A percentile compares a stretch with the other conserved stretches of the same genome.
Conservation (phyloP, 768 basidiomycete genomes). For the Termitomyces sp. region DNA sequence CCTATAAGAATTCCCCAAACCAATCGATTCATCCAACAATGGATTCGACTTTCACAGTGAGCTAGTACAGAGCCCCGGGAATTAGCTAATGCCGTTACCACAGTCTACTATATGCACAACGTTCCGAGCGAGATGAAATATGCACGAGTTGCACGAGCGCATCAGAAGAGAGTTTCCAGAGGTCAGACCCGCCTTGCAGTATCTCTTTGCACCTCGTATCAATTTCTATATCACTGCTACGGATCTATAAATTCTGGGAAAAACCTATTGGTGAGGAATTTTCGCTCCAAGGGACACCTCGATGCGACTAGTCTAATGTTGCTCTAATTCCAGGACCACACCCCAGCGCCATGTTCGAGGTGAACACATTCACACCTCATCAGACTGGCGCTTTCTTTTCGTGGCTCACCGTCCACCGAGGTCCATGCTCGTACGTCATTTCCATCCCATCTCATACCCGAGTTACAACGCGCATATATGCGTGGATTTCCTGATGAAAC, state of each 20-base stretch:
- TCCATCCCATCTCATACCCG: background rate
- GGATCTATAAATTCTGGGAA: constrained; percentile 62
- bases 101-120: constrained; percentile 62
- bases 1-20: constrained; percentile 55
- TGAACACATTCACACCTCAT: constrained; percentile 63
- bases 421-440: constrained; percentile 62
- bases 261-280: constrained; percentile 48
- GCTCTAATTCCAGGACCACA: constrained; percentile 46
- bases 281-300: too few relatives aligned
- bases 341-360: constrained; percentile 70
- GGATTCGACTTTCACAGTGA: constrained; percentile 75
- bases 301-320: background rate
- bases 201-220: background rate
- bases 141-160: constrained; percentile 57
- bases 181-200: constrained; percentile 30
- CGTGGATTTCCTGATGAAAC: background rate
- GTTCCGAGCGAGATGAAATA: constrained; percentile 41
- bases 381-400: constrained; percentile 69
- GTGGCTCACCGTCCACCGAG: constrained; percentile 65
- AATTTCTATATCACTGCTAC: constrained; percentile 37
- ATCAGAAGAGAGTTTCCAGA: constrained; percentile 68
- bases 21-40: constrained; percentile 49
- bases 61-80: constrained; percentile 15
- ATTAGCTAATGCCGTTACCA: background rate
- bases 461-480: background rate